Evolutionary conservation across 257 asterid species (phyloP).

Genomic region (Gentiana straminea): DNA sequence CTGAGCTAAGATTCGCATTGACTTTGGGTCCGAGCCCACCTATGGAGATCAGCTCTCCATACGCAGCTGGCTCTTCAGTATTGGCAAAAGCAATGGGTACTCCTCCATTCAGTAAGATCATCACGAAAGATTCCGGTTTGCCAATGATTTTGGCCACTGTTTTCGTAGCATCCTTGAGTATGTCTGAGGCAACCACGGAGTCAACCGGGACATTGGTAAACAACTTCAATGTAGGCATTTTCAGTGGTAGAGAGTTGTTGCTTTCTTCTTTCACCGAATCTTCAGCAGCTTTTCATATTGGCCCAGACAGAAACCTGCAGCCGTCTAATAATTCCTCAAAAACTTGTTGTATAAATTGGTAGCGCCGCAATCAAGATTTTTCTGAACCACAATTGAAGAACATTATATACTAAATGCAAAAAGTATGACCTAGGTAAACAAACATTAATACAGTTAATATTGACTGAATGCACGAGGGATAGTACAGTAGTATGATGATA

Average conservation of each 20-base stretch:
- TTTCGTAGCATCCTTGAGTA: constrained; percentile 89
- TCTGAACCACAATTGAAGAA: no score
- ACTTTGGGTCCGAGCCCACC: constrained; percentile 71
- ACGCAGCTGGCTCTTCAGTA: constrained; percentile 93
- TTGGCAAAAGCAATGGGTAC: constrained; percentile 82
- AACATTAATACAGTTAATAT: no score
- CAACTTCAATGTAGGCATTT: constrained; percentile 85
- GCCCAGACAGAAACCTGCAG: no score
- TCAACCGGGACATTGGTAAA: constrained; percentile 85
- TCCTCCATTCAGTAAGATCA: constrained; percentile 80
- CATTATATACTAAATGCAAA: no score
- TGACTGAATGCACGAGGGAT: no score
- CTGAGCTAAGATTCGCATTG: constrained; percentile 73
- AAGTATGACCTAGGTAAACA: no score
- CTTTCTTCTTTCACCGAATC: no score
- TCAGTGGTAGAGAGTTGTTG: neutral
- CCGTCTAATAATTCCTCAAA: no score
- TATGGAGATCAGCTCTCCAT: constrained; percentile 76
- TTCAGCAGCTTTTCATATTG: no score
- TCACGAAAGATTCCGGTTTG: constrained; percentile 91
- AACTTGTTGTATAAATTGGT: no score
- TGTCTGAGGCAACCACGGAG: constrained; percentile 81
- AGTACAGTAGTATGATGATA: no score
- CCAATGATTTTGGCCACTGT: constrained; percentile 88
- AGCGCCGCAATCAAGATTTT: no score